Evolutionary conservation across 306 rosid genomes (phyloP).

Genomic region (Macrotyloma uniflorum): DNA sequence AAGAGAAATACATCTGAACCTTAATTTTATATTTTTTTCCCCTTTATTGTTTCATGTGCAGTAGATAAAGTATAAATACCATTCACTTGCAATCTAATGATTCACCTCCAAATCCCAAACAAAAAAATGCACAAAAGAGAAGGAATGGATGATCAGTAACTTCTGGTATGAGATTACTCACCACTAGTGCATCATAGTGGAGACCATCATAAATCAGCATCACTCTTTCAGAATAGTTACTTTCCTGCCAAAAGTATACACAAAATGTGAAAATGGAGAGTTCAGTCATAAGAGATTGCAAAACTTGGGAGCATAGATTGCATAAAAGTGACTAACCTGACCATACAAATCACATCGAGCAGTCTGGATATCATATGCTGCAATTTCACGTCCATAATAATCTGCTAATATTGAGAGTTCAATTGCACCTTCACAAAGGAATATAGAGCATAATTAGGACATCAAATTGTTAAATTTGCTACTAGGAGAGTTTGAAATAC

Average conservation of each 20-base stretch:
- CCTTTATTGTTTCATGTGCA: not conserved
- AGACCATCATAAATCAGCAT: slow-evolving; percentile 93
- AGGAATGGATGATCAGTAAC: not conserved
- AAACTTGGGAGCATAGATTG: slow-evolving; percentile 28
- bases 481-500: slow-evolving; percentile 7
- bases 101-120: slow-evolving; percentile 17
- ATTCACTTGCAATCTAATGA: not conserved
- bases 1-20: slow-evolving; percentile 18
- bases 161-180: slow-evolving; percentile 47
- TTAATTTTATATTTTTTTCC: not conserved
- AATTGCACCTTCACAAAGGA: slow-evolving; percentile 73
- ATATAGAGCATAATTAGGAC: slow-evolving; percentile 34
- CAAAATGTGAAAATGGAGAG: slow-evolving; percentile 14
- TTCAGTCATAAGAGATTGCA: slow-evolving; percentile 39
- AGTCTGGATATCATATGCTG: slow-evolving; percentile 95
- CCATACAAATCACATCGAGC: slow-evolving; percentile 93
- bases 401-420: slow-evolving; percentile 93
- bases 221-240: slow-evolving; percentile 73
- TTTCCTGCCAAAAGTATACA: slow-evolving; percentile 61
- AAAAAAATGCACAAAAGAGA: slow-evolving; percentile 12
- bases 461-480: slow-evolving; percentile 11
- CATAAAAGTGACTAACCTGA: slow-evolving; percentile 64
- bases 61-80: not conserved
- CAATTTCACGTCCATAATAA: slow-evolving; percentile 87
- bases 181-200: slow-evolving; percentile 95